These are phyloP conservation scores for Boletus subparvulus DNA, from an alignment of 768 basidiomycete genomes.

Conservation along the genomic window DNA sequence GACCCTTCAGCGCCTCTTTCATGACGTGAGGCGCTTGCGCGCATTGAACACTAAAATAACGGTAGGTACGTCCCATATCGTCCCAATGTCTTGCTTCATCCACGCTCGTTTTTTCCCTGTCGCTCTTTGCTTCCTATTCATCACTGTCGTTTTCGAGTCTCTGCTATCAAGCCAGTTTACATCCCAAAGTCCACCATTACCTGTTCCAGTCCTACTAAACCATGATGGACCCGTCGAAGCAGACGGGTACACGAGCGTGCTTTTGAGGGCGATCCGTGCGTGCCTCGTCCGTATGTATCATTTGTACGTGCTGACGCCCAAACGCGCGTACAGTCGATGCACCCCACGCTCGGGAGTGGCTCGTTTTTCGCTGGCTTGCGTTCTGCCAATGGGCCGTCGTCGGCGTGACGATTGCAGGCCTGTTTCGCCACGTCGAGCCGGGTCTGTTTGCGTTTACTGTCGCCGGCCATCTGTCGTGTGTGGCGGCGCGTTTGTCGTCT, in stretches of 20 bases:
- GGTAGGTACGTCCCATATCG: too few relatives aligned
- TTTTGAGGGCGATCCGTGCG: conserved; percentile 18
- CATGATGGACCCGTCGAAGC: background rate
- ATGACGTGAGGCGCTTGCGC: too few relatives aligned
- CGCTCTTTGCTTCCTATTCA: conserved; percentile 19
- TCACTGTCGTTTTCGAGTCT: background rate
- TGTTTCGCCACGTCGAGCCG: background rate
- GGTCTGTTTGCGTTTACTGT: background rate
- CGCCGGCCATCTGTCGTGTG: background rate
- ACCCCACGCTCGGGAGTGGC: conserved; percentile 16
- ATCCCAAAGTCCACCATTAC: background rate
- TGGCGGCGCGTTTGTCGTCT: background rate
- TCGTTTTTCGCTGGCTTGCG: conserved; percentile 7
- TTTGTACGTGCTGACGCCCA: background rate
- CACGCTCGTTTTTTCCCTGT: conserved; percentile 10
- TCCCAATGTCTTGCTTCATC: conserved; percentile 4
- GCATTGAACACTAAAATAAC: too few relatives aligned
- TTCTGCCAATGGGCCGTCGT: conserved; percentile 11
- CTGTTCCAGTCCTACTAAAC: too few relatives aligned
- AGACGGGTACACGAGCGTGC: background rate
- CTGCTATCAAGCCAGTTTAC: background rate
- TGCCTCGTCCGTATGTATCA: background rate
- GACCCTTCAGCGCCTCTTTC: background rate
- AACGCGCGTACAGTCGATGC: conserved; percentile 11
- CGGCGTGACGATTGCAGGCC: background rate